phyloP scores from a whole-genome alignment of 352 stramenopile species.

The Aphanomyces euteiches region DNA sequence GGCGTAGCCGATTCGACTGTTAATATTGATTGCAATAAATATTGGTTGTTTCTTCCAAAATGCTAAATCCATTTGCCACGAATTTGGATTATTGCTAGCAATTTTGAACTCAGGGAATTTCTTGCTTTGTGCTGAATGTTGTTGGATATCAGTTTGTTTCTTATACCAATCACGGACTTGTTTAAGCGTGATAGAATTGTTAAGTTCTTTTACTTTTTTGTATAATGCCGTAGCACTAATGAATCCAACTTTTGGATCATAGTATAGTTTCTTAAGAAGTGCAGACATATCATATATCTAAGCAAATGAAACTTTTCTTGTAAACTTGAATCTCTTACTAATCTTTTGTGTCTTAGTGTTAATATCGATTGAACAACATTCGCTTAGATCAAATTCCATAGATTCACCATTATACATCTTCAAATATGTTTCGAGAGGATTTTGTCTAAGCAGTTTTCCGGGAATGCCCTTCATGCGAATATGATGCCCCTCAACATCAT shows the following conservation, averaged over 20 bases:
- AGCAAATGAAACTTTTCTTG: slow-evolving; percentile 19
- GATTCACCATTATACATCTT: slow-evolving; percentile 26
- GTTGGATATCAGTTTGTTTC: slow-evolving; percentile 3
- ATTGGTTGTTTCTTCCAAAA: slow-evolving; percentile 31
- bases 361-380: slow-evolving; percentile 28
- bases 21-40: slow-evolving; percentile 26
- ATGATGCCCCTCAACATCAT: slow-evolving; percentile 29
- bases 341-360: slow-evolving; percentile 28
- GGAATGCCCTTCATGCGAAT: slow-evolving; percentile 32
- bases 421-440: slow-evolving; percentile 28
- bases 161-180: slow-evolving; percentile 21
- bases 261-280: slow-evolving; percentile 26
- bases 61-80: slow-evolving; percentile 22
- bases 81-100: slow-evolving; percentile 19
- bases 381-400: slow-evolving; percentile 24
- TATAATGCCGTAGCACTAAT: slow-evolving; percentile 7
- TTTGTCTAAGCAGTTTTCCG: slow-evolving; percentile 19
- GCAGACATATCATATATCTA: background rate
- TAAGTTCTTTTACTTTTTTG: slow-evolving; percentile 20
- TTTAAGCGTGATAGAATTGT: slow-evolving; percentile 23
- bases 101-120: slow-evolving; percentile 16
- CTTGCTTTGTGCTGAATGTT: slow-evolving; percentile 3
- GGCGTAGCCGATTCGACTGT: slow-evolving; percentile 34
- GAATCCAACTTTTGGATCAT: slow-evolving; percentile 24
- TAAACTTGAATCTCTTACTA: slow-evolving; percentile 26